Percentiles rank a stretch among this genome's conserved stretches.
phyloP scores from a whole-genome alignment of 2,329 filamentous ascomycete species.

The Xylariales sp. region DNA sequence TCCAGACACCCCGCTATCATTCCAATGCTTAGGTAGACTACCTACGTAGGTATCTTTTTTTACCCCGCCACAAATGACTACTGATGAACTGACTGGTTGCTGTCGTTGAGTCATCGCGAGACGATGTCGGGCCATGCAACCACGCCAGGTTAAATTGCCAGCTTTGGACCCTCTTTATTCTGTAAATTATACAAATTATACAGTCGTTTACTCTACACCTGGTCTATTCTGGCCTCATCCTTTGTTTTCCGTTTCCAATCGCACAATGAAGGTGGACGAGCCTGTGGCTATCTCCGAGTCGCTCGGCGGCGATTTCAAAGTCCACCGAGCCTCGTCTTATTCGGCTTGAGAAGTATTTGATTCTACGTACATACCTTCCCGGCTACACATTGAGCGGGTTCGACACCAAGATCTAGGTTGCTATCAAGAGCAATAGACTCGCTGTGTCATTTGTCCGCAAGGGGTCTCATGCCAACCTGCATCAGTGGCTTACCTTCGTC shows the following conservation, averaged over 20 bases:
- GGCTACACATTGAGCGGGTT: constrained; percentile 81
- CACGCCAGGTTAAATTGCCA: neutral
- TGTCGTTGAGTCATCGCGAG: constrained; percentile 34
- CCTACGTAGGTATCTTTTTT: constrained; percentile 25
- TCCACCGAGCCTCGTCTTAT: constrained; percentile 77
- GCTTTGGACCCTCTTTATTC: neutral
- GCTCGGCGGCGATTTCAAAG: constrained; percentile 79
- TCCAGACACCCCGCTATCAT: constrained; percentile 34
- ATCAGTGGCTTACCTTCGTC: constrained; percentile 88
- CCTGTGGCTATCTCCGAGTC: constrained; percentile 63
- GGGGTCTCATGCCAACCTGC: constrained; percentile 78
- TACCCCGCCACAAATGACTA: constrained; percentile 40
- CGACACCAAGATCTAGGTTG: constrained; percentile 86
- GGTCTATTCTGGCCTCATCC: neutral
- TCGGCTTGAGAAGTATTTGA: constrained; percentile 87
- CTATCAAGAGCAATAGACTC: constrained; percentile 86
- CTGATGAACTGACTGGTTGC: constrained; percentile 5
- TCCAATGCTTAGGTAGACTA: constrained; percentile 1
- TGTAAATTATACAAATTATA: neutral
- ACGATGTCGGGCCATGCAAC: neutral
- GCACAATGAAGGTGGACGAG: constrained; percentile 69
- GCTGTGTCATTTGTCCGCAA: constrained; percentile 84
- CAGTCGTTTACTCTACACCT: neutral
- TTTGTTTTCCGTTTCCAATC: neutral
- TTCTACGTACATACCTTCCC: constrained; percentile 85